phyloP scores from a whole-genome alignment of 2,329 filamentous ascomycete species.

The Diaporthe sp. region DNA sequence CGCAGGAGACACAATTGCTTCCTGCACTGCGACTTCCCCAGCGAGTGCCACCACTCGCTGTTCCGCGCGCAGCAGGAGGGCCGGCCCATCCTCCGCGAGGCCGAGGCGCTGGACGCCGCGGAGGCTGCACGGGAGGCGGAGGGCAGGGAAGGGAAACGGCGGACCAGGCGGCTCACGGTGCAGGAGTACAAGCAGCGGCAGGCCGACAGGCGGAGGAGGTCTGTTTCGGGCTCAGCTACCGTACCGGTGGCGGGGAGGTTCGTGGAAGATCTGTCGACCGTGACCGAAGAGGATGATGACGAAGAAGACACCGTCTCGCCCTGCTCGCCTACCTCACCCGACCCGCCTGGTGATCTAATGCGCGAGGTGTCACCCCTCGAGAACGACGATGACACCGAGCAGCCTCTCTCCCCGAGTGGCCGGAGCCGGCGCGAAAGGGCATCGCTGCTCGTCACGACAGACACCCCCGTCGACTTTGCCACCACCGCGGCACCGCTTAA shows the following conservation, averaged over 20 bases:
- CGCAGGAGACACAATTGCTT: conserved; percentile 42
- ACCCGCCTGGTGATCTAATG: neutral
- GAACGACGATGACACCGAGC: neutral
- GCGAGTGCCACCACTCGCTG: conserved; percentile 43
- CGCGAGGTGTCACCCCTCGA: neutral
- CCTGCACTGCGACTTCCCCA: conserved; percentile 47
- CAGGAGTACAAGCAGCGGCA: neutral
- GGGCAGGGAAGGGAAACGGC: neutral
- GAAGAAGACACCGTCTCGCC: neutral
- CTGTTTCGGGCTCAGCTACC: neutral
- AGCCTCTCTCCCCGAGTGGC: neutral
- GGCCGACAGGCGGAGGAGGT: neutral
- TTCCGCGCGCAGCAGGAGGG: conserved; percentile 39
- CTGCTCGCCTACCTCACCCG: neutral
- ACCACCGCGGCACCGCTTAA: neutral
- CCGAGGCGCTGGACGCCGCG: conserved; percentile 24
- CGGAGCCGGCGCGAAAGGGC: neutral
- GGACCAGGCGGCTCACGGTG: neutral
- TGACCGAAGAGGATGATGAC: neutral
- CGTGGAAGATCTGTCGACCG: neutral
- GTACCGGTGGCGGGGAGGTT: neutral
- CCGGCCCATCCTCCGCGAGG: conserved; percentile 27
- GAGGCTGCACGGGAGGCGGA: neutral
- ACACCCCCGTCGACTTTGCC: neutral
- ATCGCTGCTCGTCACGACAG: neutral